Conservation (phyloP, 768 basidiomycete species). For the Cyclocybe aegerita region DNA sequence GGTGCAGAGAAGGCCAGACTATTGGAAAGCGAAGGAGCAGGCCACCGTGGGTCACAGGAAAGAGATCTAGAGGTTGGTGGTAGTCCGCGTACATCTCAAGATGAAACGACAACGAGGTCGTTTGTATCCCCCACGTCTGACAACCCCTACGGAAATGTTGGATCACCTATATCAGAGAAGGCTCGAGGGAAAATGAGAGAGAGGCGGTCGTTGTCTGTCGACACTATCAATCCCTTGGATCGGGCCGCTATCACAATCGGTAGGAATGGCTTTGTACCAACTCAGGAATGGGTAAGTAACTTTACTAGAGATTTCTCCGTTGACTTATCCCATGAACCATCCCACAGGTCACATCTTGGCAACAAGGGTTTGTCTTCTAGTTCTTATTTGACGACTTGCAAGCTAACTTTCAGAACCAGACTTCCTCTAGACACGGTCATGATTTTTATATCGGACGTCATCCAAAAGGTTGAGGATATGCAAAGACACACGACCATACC, state of each 20-base stretch:
- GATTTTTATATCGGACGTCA: slow-evolving; percentile 83
- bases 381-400: not conserved
- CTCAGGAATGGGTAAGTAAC: slow-evolving; percentile 89
- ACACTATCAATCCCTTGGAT: slow-evolving; percentile 56
- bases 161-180: slow-evolving; percentile 68
- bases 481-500: slow-evolving; percentile 67
- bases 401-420: slow-evolving; percentile 34
- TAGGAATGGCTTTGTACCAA: slow-evolving; percentile 90
- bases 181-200: slow-evolving; percentile 90
- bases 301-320: not conserved
- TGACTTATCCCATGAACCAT: not conserved
- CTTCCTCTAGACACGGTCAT: slow-evolving; percentile 88
- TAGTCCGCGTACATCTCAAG: slow-evolving; percentile 19
- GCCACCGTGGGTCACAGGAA: slow-evolving; percentile 19
- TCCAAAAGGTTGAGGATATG: slow-evolving; percentile 81
- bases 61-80: slow-evolving; percentile 10
- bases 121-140: slow-evolving; percentile 45
- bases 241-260: slow-evolving; percentile 74
- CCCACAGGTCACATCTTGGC: slow-evolving; percentile 87
- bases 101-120: slow-evolving; percentile 36
- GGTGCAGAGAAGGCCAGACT: slow-evolving; percentile 68
- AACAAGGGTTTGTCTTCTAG: slow-evolving; percentile 70
- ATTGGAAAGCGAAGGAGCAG: slow-evolving; percentile 51
- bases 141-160: slow-evolving; percentile 25
- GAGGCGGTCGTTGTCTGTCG: slow-evolving; percentile 54